A percentile compares a stretch with the other conserved stretches of the same genome.
These are phyloP conservation scores for Moesziomyces sp. DNA, from an alignment of 1,284 basidiomycete species.

Conservation along the genomic window DNA sequence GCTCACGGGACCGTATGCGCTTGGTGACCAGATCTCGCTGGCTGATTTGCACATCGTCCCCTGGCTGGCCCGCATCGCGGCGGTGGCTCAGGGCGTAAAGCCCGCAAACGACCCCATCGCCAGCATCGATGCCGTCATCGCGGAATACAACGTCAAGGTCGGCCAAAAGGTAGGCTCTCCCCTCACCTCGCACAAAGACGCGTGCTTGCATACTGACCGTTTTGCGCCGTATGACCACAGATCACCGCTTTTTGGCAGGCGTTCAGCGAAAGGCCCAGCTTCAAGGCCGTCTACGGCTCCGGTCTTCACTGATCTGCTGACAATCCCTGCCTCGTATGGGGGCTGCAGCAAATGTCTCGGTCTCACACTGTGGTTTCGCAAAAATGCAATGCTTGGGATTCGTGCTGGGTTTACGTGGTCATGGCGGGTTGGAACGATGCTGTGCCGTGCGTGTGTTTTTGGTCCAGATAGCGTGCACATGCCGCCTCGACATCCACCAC, in stretches of 20 bases:
- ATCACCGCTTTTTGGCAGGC: slow-evolving; percentile 22
- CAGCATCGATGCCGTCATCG: slow-evolving; percentile 9
- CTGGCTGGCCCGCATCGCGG: slow-evolving; percentile 75
- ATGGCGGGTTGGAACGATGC: slow-evolving; percentile 7
- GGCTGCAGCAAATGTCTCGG: no score
- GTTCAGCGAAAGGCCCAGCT: slow-evolving; percentile 32
- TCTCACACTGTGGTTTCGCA: not conserved
- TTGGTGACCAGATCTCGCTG: slow-evolving; percentile 80
- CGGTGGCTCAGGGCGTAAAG: slow-evolving; percentile 9
- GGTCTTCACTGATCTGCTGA: slow-evolving; percentile 42
- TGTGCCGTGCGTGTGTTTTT: slow-evolving; percentile 1
- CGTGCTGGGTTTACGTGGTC: not conserved
- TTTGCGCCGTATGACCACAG: not conserved
- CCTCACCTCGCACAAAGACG: no score
- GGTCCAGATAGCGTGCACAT: slow-evolving; percentile 31
- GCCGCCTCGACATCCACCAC: slow-evolving; percentile 63
- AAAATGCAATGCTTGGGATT: no score
- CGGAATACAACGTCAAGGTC: slow-evolving; percentile 2
- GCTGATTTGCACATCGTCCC: slow-evolving; percentile 82
- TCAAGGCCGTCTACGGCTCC: slow-evolving; percentile 41
- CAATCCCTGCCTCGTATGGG: not conserved
- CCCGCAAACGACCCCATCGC: slow-evolving; percentile 1
- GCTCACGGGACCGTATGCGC: slow-evolving; percentile 77
- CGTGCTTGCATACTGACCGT: no score
- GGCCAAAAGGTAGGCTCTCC: slow-evolving; percentile 20